Evolutionary conservation across 108 stramenopile genomes (phyloP).

Genomic region (Cyclotella choctawhatcheeana): DNA sequence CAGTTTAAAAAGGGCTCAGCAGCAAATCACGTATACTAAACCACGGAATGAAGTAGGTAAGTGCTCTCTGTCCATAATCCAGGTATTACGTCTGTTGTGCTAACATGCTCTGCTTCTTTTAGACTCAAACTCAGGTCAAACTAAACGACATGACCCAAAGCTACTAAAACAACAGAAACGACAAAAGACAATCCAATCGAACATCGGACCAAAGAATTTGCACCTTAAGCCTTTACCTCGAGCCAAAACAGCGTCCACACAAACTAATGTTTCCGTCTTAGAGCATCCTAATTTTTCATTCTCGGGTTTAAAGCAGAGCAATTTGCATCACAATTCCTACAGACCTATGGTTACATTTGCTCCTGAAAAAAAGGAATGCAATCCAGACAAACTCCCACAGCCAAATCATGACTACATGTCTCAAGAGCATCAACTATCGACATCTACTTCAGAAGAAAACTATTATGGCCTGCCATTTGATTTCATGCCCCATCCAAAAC

Average conservation of each 20-base stretch:
- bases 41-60: background rate
- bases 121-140: background rate
- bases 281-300: background rate
- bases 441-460: too few species aligned
- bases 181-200: too few species aligned
- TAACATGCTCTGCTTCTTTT: background rate
- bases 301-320: background rate
- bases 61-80: background rate
- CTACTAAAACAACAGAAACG: too few species aligned
- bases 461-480: constrained; percentile 10
- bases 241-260: background rate
- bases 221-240: too few species aligned
- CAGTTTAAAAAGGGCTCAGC: background rate
- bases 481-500: too few species aligned
- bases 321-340: background rate
- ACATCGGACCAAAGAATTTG: too few species aligned
- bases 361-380: background rate
- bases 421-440: background rate
- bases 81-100: background rate
- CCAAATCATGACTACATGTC: background rate
- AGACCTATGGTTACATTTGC: constrained; percentile 10
- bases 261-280: background rate
- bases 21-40: background rate
- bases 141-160: too few species aligned
- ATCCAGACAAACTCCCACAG: background rate